Conservation (phyloP, 345 rosid species). For the Populus alba region DNA sequence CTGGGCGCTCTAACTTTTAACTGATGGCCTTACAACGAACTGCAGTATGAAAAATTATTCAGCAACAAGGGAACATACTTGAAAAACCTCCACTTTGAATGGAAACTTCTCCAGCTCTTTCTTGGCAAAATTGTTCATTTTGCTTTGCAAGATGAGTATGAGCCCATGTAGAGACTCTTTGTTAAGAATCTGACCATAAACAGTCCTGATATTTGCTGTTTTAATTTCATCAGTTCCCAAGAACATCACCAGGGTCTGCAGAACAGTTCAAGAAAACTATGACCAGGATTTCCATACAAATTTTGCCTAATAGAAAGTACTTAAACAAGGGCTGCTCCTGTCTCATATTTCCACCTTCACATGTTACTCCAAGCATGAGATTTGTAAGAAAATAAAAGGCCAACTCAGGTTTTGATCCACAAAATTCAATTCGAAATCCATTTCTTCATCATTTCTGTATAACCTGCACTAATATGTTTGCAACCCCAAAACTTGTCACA, state of each 20-base stretch:
- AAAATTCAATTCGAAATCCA: too few relatives aligned
- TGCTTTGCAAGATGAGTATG: constrained; percentile 35
- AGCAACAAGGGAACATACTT: constrained; percentile 16
- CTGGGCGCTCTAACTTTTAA: too few relatives aligned
- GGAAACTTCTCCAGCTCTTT: constrained; percentile 25
- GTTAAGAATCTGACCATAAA: constrained; percentile 13
- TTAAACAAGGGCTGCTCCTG: too few relatives aligned
- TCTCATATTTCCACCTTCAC: too few relatives aligned
- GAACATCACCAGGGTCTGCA: constrained; percentile 36
- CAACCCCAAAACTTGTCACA: too few relatives aligned
- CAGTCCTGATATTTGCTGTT: not conserved
- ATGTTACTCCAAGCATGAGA: too few relatives aligned
- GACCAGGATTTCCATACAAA: not conserved
- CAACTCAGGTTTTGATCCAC: too few relatives aligned
- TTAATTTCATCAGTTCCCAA: constrained; percentile 31
- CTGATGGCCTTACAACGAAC: not conserved
- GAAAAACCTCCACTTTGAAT: constrained; percentile 34
- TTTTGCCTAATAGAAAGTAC: too few relatives aligned
- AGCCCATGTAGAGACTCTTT: constrained; percentile 24
- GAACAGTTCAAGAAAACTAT: not conserved
- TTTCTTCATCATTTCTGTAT: too few relatives aligned
- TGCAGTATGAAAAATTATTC: not conserved
- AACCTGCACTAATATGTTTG: too few relatives aligned
- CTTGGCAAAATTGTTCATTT: constrained; percentile 27
- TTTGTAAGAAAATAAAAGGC: too few relatives aligned